Conservation (phyloP, 2,329 filamentous ascomycete species). For the Aspergillus sp. region DNA sequence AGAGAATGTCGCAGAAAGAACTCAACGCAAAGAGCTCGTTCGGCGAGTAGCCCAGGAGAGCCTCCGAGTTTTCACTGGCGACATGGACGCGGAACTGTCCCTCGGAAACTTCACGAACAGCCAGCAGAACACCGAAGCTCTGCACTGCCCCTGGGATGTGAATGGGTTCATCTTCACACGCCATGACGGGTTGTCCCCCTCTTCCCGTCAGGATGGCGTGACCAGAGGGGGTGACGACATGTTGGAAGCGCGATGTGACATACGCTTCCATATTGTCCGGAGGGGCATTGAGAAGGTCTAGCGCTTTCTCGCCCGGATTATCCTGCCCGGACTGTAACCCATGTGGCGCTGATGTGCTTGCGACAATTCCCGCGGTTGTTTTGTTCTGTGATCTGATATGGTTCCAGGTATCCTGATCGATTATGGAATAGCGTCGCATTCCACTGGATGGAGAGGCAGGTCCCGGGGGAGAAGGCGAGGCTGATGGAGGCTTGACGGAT, state of each 20-base stretch:
- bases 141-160: slow-evolving; percentile 81
- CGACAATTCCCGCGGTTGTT: neutral
- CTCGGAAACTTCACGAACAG: slow-evolving; percentile 62
- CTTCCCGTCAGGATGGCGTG: slow-evolving; percentile 81
- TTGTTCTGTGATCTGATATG: slow-evolving; percentile 9
- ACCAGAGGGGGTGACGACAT: slow-evolving; percentile 72
- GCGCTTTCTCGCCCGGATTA: slow-evolving; percentile 29
- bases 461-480: slow-evolving; percentile 22
- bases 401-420: slow-evolving; percentile 27
- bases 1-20: slow-evolving; percentile 80
- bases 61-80: slow-evolving; percentile 76
- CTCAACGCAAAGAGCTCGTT: slow-evolving; percentile 70
- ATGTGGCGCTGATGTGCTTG: neutral
- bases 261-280: slow-evolving; percentile 38
- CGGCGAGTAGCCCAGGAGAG: slow-evolving; percentile 74
- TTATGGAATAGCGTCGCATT: slow-evolving; percentile 27
- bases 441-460: slow-evolving; percentile 22
- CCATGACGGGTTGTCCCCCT: slow-evolving; percentile 68
- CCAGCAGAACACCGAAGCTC: slow-evolving; percentile 74
- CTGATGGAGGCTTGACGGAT: slow-evolving; percentile 61
- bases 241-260: slow-evolving; percentile 73
- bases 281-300: no score
- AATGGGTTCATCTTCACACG: slow-evolving; percentile 89
- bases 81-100: slow-evolving; percentile 69
- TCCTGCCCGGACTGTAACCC: neutral